These are phyloP conservation scores for Terana coerulea DNA, from an alignment of 768 basidiomycete species.

Conservation along the genomic window DNA sequence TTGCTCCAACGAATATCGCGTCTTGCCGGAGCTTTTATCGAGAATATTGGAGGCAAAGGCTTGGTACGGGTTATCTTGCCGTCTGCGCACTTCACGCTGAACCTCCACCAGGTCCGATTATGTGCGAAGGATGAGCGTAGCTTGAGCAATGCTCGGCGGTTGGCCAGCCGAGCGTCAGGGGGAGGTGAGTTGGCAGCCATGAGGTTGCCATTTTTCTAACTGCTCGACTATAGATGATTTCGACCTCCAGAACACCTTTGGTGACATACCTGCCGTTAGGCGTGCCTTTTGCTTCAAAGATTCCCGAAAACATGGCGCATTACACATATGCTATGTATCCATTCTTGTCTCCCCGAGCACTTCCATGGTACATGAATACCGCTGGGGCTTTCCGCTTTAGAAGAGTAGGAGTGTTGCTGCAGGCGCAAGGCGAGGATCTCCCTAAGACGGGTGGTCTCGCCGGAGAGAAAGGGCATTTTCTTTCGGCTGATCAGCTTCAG, in stretches of 20 bases:
- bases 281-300: not conserved
- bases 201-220: not conserved
- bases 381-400: conserved; percentile 55
- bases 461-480: conserved; percentile 30
- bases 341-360: conserved; percentile 46
- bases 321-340: conserved; percentile 64
- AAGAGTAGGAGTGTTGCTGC: conserved; percentile 60
- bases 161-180: conserved; percentile 48
- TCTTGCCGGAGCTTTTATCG: conserved; percentile 57
- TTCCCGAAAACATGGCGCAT: conserved; percentile 23
- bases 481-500: conserved; percentile 30
- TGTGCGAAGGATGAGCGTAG: conserved; percentile 43
- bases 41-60: conserved; percentile 43
- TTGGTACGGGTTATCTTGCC: conserved; percentile 32
- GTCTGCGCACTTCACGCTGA: conserved; percentile 2
- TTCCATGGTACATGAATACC: conserved; percentile 44
- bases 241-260: conserved; percentile 10
- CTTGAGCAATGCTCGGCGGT: conserved; percentile 43
- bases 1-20: conserved; percentile 67
- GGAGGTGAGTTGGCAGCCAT: conserved; percentile 49
- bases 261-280: conserved; percentile 20
- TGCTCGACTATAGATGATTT: conserved; percentile 2
- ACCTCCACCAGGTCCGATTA: conserved; percentile 45
- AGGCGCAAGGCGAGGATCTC: conserved; percentile 31
- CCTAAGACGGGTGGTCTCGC: conserved; percentile 36